These are phyloP conservation scores for Ascochyta fabae DNA, from an alignment of 2,329 filamentous ascomycete genomes.

Conservation along the genomic window DNA sequence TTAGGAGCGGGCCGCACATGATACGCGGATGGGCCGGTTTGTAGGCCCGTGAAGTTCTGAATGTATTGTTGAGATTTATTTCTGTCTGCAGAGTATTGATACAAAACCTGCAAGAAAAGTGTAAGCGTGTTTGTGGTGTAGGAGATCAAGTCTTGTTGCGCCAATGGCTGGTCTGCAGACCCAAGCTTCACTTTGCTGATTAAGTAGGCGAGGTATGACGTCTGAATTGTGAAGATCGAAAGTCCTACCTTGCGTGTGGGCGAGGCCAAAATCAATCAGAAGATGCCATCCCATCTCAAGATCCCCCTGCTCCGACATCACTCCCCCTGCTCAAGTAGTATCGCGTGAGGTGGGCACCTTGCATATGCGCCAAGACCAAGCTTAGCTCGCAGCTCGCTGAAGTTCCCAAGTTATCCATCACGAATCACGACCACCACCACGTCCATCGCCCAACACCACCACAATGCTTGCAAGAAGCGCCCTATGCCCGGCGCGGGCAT, in stretches of 20 bases:
- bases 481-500: constrained; percentile 41
- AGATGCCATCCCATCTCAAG: too few species aligned
- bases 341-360: neutral
- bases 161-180: constrained; percentile 10
- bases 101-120: neutral
- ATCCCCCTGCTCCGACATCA: too few species aligned
- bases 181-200: constrained; percentile 7
- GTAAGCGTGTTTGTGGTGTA: neutral
- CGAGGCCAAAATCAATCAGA: neutral
- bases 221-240: constrained; percentile 4
- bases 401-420: neutral
- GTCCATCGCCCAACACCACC: constrained; percentile 9
- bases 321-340: neutral
- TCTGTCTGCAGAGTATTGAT: neutral
- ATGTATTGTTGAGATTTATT: neutral
- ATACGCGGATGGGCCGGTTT: neutral
- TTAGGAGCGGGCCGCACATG: constrained; percentile 12
- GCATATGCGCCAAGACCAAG: constrained; percentile 13
- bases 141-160: neutral
- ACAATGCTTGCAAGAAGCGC: constrained; percentile 43
- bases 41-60: too few species aligned
- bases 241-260: neutral
- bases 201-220: constrained; percentile 18
- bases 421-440: neutral
- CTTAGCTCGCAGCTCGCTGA: constrained; percentile 15